Conservation (phyloP, 345 rosid species). For the Bruguiera sexangula region DNA sequence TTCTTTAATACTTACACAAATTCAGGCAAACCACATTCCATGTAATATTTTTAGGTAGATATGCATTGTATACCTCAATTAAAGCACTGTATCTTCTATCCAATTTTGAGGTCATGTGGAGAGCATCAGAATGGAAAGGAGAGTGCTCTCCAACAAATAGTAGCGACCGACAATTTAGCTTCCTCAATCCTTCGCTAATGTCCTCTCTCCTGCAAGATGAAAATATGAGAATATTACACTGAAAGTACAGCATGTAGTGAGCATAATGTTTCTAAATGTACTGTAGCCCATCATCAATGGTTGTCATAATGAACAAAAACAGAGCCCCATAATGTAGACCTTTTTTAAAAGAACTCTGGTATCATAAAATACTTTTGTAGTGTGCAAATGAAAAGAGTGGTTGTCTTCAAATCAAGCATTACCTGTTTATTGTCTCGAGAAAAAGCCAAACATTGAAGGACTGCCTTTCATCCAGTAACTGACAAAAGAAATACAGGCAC, state of each 20-base stretch:
- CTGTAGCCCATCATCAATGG: background rate
- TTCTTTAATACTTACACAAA: too few species aligned
- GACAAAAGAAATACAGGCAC: constrained; percentile 11
- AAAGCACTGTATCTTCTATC: constrained; percentile 81
- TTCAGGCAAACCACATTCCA: constrained; percentile 10
- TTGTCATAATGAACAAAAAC: background rate
- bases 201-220: constrained; percentile 71
- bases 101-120: constrained; percentile 74
- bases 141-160: constrained; percentile 90
- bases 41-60: constrained; percentile 6
- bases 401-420: constrained; percentile 23
- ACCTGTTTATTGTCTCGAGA: constrained; percentile 25
- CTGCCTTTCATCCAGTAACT: constrained; percentile 33
- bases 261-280: background rate
- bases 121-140: constrained; percentile 78
- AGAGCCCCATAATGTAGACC: background rate
- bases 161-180: constrained; percentile 69
- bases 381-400: background rate
- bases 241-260: background rate
- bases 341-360: background rate
- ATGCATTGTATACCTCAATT: constrained; percentile 55
- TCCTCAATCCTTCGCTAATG: constrained; percentile 67
- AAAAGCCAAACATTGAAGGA: constrained; percentile 21
- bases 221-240: too few species aligned
- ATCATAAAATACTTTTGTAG: background rate